Evolutionary conservation across 352 stramenopile species (phyloP), one percentile per base, ranked within the genome.

Genomic region (Globisporangium okanoganense): DNA sequence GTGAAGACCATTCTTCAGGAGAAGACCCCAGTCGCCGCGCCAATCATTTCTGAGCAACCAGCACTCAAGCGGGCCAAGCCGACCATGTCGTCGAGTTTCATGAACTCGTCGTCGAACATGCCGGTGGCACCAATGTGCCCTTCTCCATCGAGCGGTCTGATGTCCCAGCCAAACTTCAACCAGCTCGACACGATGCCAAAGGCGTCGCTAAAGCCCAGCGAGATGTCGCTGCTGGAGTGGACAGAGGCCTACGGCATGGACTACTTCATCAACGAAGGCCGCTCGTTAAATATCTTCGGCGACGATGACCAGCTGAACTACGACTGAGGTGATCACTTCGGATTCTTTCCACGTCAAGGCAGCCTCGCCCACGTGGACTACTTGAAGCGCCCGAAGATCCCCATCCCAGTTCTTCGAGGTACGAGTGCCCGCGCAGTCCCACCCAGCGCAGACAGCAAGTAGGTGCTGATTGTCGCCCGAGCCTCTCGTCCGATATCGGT

Each of bases 191-290:
- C 66, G 10, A 68, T 75, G 53, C 50, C 60, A 3, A 89, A 87
- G 70, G 55, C 61, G 9, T 54, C 58, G 22, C 64, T 73, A 50
- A 85, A 76, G 59, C 77, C 80, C 35, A 75, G 67, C 54, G 79
- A 92, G 31, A 85, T 89, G 69, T 80, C 80, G 22, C 60, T 92
- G 2, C 72, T 92, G 58, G 83, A 92, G 69, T 92, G 83, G 79
- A 89, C 83, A 2, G 82, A 92, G 58, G 75, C 76, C 3, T 89
- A 88, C 54, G 80, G 80, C 53, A 90, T 92, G 74, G 83, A 90
- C 65, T 90, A 80, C 57, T 73, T 90, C n/a, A 67, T 88, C 18
- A 89, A 85, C 69, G 80, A 92, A 48, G 69, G 71, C 0, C 73
- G 80, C 1, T 65, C 68, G 1, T 63, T 88, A 24, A 81, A 80